Percentiles rank a stretch among this genome's conserved stretches.
These are phyloP conservation scores for Fomitopsis pulvina DNA, from an alignment of 768 basidiomycete genomes.

Conservation along the genomic window DNA sequence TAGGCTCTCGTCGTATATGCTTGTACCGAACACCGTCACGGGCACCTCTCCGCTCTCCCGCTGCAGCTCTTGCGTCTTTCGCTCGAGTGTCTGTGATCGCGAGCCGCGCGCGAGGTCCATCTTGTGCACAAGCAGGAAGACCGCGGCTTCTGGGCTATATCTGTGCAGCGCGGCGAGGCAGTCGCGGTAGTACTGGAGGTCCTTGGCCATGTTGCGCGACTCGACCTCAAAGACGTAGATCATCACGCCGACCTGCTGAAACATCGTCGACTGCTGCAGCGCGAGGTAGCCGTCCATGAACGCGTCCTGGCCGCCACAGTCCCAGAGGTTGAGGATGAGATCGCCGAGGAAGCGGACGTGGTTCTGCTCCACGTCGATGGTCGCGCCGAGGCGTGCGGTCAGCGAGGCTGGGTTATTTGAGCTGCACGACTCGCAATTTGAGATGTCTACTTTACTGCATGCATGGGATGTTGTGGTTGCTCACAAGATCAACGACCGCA, in stretches of 20 bases:
- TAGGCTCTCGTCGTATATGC: conserved; percentile 87
- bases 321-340: conserved; percentile 95
- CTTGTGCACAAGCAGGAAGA: conserved; percentile 94
- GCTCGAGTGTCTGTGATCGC: conserved; percentile 51
- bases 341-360: conserved; percentile 96
- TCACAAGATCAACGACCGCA: conserved; percentile 98
- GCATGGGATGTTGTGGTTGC: conserved; percentile 27
- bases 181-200: conserved; percentile 87
- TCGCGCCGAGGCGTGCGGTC: conserved; percentile 88
- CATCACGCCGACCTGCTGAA: conserved; percentile 93
- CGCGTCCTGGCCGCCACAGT: conserved; percentile 96
- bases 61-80: conserved; percentile 68
- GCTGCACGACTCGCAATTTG: conserved; percentile 32
- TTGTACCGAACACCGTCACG: conserved; percentile 83
- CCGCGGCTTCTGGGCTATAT: conserved; percentile 73
- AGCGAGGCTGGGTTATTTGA: conserved; percentile 92
- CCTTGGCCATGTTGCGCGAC: conserved; percentile 74
- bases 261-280: conserved; percentile 88
- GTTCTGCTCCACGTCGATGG: conserved; percentile 97
- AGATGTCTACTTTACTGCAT: not conserved
- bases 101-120: conserved; percentile 87
- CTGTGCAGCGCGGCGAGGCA: conserved; percentile 79
- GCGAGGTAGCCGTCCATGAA: conserved; percentile 98
- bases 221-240: conserved; percentile 99
- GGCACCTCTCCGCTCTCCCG: conserved; percentile 53